Percentiles rank a stretch among this genome's conserved stretches.
Evolutionary conservation across 768 basidiomycete species (phyloP).

Genomic region (Tulasnella sp.): DNA sequence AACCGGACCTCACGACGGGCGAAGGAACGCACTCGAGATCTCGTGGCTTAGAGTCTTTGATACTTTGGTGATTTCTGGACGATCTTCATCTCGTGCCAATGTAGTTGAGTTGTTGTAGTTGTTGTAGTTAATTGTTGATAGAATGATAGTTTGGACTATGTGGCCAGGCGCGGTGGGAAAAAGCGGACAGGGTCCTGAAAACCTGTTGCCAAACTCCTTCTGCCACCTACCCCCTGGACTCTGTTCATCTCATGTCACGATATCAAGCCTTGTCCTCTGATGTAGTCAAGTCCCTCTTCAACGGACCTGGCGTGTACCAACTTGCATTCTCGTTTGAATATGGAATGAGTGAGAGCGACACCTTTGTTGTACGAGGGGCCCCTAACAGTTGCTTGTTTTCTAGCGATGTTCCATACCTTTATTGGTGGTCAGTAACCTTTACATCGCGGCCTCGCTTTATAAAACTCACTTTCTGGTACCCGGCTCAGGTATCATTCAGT

Average conservation of each 20-base stretch:
- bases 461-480: background rate
- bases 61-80: background rate
- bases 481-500: conserved; percentile 49
- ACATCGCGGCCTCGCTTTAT: background rate
- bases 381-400: background rate
- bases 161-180: background rate
- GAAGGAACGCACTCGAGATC: conserved; percentile 22
- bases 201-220: background rate
- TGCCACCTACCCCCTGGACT: background rate
- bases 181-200: background rate
- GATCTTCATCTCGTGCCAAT: background rate
- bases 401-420: conserved; percentile 7
- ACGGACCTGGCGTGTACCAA: background rate
- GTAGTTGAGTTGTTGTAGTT: background rate
- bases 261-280: background rate
- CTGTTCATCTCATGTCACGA: background rate
- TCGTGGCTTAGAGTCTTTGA: background rate
- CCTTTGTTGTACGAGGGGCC: background rate
- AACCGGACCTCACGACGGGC: conserved; percentile 60
- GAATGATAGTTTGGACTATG: background rate
- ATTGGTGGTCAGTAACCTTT: background rate
- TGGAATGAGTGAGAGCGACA: conserved; percentile 5
- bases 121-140: background rate
- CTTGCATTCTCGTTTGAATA: conserved; percentile 5
- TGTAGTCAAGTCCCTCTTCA: background rate